phyloP scores from a whole-genome alignment of 495 filamentous ascomycete genomes.

The Tuber melanosporum region DNA sequence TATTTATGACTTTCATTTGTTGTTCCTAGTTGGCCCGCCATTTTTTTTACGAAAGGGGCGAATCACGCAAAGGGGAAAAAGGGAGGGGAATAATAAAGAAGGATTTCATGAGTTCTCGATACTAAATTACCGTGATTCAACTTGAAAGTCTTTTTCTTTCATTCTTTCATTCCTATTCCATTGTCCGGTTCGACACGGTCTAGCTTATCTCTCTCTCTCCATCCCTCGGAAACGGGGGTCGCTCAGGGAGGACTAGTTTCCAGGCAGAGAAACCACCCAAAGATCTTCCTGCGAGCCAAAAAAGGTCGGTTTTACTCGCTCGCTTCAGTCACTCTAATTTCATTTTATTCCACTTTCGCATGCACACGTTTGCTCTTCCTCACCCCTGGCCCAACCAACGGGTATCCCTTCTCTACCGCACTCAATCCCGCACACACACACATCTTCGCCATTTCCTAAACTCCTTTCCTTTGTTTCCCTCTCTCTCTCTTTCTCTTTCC shows the following conservation, averaged over 20 bases:
- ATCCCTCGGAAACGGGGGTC: background rate
- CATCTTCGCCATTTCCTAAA: constrained; percentile 10
- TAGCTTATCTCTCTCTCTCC: background rate
- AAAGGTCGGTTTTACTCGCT: constrained; percentile 5
- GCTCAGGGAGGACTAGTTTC: background rate
- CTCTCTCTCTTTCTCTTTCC: constrained; percentile 9
- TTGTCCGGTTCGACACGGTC: background rate
- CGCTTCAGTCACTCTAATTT: constrained; percentile 2
- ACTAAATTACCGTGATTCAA: constrained; percentile 9
- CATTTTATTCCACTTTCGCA: constrained; percentile 1
- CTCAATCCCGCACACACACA: background rate
- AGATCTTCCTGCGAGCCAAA: background rate
- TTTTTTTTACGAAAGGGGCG: background rate
- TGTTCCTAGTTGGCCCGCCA: background rate
- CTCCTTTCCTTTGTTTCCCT: constrained; percentile 31
- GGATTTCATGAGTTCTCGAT: background rate
- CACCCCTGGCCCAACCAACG: constrained; percentile 1
- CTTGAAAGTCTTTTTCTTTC: constrained; percentile 20
- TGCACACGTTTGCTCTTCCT: background rate
- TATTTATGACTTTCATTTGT: constrained; percentile 3
- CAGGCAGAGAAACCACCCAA: background rate
- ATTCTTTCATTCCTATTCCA: constrained; percentile 14
- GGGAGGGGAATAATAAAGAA: background rate
- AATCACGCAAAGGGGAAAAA: background rate
- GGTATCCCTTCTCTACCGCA: background rate